Percentiles rank a stretch among this genome's conserved stretches.
Evolutionary conservation across 2,329 filamentous ascomycete species (phyloP).

Genomic region (Sordariomycetes sp.): DNA sequence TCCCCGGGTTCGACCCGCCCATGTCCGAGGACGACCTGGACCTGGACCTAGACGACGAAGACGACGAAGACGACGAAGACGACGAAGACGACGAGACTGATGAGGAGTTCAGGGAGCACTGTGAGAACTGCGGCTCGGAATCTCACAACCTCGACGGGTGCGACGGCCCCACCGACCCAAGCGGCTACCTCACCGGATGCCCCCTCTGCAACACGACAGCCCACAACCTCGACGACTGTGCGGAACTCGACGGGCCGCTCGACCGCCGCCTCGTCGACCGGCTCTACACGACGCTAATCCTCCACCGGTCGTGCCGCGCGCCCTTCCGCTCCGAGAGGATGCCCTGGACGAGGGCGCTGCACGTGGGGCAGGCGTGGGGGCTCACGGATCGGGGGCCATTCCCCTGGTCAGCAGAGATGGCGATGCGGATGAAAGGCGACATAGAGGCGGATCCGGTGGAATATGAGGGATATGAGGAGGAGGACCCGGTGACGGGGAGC

Average conservation of each 20-base stretch:
- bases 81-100: neutral
- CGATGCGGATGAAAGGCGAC: neutral
- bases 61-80: neutral
- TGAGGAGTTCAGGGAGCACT: neutral
- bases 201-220: neutral
- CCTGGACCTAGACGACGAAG: neutral
- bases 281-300: neutral
- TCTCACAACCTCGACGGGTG: neutral
- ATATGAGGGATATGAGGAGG: neutral
- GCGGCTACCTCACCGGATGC: neutral
- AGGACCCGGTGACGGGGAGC: neutral
- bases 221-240: conserved; percentile 3
- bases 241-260: neutral
- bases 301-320: neutral
- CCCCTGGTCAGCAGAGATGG: conserved; percentile 3
- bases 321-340: conserved; percentile 1
- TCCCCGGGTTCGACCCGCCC: neutral
- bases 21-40: neutral
- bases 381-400: neutral
- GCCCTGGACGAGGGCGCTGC: conserved; percentile 2
- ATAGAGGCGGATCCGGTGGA: neutral
- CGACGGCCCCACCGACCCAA: neutral
- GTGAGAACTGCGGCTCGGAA: neutral
- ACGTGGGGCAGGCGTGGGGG: neutral
- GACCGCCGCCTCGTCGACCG: neutral